phyloP scores from a whole-genome alignment of 1,284 basidiomycete species.

The Cryptococcus sp. region DNA sequence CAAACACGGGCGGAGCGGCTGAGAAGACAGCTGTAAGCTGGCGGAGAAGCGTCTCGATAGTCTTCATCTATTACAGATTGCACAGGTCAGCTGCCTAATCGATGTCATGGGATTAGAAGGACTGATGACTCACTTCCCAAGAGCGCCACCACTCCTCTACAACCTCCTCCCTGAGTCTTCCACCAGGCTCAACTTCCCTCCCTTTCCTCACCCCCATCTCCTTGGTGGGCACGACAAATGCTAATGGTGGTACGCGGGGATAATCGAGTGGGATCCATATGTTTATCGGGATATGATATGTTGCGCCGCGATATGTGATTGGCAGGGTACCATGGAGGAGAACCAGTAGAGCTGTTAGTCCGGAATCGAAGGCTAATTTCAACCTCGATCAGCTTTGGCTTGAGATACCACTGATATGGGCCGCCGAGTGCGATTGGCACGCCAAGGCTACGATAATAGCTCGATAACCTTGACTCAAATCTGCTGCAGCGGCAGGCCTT shows the following conservation, averaged over 20 bases:
- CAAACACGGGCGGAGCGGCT: slow-evolving; percentile 82
- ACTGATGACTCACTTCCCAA: slow-evolving; percentile 65
- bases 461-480: no score
- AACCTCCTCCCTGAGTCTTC: slow-evolving; percentile 55
- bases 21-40: slow-evolving; percentile 68
- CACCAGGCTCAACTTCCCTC: slow-evolving; percentile 77
- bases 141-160: slow-evolving; percentile 75
- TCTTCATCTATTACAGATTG: slow-evolving; percentile 42
- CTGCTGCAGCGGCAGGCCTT: no score
- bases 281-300: slow-evolving; percentile 92
- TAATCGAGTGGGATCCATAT: slow-evolving; percentile 85
- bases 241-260: slow-evolving; percentile 76
- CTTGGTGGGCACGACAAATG: slow-evolving; percentile 91
- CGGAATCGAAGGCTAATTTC: slow-evolving; percentile 86
- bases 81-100: slow-evolving; percentile 53
- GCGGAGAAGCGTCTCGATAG: slow-evolving; percentile 36
- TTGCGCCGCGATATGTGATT: slow-evolving; percentile 70
- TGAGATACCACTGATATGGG: background rate
- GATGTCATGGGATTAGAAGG: background rate
- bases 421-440: no score
- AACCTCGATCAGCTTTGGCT: slow-evolving; percentile 5
- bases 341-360: slow-evolving; percentile 84
- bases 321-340: slow-evolving; percentile 89
- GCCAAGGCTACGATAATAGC: no score
- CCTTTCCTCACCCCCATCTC: slow-evolving; percentile 86